A percentile compares a stretch with the other conserved stretches of the same genome.
phyloP scores from a whole-genome alignment of 1,284 basidiomycete species.

The Volvariella surrecta region DNA sequence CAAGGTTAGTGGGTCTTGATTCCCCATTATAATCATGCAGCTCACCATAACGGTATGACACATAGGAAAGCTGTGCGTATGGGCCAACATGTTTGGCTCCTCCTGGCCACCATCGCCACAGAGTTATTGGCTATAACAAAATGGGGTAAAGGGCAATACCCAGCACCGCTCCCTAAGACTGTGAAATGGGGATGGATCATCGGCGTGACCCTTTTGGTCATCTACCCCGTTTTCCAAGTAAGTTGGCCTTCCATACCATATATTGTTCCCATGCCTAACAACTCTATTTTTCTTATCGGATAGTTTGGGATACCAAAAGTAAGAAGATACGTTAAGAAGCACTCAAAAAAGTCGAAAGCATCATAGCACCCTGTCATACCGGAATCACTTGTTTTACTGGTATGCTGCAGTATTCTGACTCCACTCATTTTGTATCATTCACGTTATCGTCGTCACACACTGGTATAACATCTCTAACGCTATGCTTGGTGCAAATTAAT shows the following conservation, averaged over 20 bases:
- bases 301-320: conserved; percentile 27
- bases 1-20: conserved; percentile 41
- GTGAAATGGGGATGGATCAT: conserved; percentile 62
- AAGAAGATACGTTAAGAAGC: conserved; percentile 37
- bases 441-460: too few relatives aligned
- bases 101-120: conserved; percentile 73
- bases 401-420: too few relatives aligned
- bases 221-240: conserved; percentile 65
- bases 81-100: conserved; percentile 81
- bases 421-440: too few relatives aligned
- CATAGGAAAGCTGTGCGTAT: conserved; percentile 67
- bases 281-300: conserved; percentile 2
- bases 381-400: too few relatives aligned
- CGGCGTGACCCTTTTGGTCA: conserved; percentile 44
- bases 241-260: conserved; percentile 14
- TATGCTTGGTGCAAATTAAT: too few relatives aligned
- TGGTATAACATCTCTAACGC: too few relatives aligned
- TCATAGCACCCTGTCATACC: too few relatives aligned
- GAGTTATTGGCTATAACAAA: conserved; percentile 69
- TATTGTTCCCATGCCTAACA: not conserved
- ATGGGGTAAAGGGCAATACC: conserved; percentile 70
- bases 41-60: conserved; percentile 1
- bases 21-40: conserved; percentile 1
- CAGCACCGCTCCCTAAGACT: conserved; percentile 47
- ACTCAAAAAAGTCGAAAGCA: conserved; percentile 21